Base-by-base conservation (phyloP, 495 filamentous ascomycete species). In the Aspergillus ostianus region DNA sequence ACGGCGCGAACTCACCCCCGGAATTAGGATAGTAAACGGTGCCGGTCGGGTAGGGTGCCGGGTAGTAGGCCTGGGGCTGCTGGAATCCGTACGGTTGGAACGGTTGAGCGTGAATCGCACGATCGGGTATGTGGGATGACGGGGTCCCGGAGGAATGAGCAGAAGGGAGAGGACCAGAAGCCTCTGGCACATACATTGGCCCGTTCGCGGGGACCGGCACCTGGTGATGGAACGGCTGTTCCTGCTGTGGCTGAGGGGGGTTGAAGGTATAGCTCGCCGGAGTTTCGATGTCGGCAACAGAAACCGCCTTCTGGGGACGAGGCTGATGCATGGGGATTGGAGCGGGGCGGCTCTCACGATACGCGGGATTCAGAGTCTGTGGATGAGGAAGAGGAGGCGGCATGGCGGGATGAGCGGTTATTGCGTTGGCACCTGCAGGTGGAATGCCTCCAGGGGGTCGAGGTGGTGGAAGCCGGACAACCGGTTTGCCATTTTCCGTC, bases 321-420 rank as follows among this genome's bases (percentile, higher is more conserved):
- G 94, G 94, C 69, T 99, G 94, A 67, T 98, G 90, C 90, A 98
- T 96, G 6, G 92, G 89, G 45, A 97, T 85, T 21, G 84, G 80
- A 49, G 78, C 87, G 49, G 83, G 84, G 57, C 87, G 87, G 69
- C 86, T 93, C 75, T 96, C 93, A 53, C 87, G 87, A 76, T 88
- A 90, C 2, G 82, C 79, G 3, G 89, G 89, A 64, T 90, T 90
- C 56, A 84, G 84, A 13, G 82, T 77, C 55, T 78, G 78, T 19
- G 86, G 77, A 29, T 80, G 65, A 58, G 61, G 56, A 18, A 63
- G 57, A 10, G 64, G 51, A 32, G 65, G 64, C 29, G 62, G 60
- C 10, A 57, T 32, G 6, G 55, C 41, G 18, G 65, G 32, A 3
- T 63, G 53, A 18, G 62, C 10, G 6, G 57, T 51, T n/a, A 36